phyloP scores from a whole-genome alignment of 371 early-diverging fungal species.

The Mucor indicus region DNA sequence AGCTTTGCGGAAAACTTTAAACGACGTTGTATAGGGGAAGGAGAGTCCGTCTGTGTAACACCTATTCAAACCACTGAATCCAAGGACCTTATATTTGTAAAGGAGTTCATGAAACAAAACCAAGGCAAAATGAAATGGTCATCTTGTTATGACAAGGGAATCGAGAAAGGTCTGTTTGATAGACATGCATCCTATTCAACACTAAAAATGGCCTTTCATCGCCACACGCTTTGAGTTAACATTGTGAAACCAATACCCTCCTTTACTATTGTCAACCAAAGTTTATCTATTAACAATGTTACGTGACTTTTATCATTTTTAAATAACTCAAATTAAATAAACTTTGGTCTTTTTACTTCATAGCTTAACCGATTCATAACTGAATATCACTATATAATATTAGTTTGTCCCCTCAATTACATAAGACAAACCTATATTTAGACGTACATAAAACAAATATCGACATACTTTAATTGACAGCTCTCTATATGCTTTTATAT shows the following conservation, averaged over 20 bases:
- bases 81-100: conserved; percentile 8
- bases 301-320: conserved; percentile 6
- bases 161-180: conserved; percentile 7
- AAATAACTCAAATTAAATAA: conserved; percentile 8
- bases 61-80: conserved; percentile 7
- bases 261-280: conserved; percentile 10
- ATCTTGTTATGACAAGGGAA: conserved; percentile 9
- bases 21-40: conserved; percentile 8
- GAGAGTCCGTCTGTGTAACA: conserved; percentile 12
- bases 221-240: conserved; percentile 10
- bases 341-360: conserved; percentile 8
- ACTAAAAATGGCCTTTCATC: conserved; percentile 10
- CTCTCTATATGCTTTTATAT: conserved; percentile 6
- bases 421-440: conserved; percentile 5
- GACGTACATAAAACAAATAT: conserved; percentile 7
- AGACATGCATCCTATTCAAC: conserved; percentile 8
- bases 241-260: conserved; percentile 11
- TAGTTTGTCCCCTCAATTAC: conserved; percentile 3
- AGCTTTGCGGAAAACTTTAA: conserved; percentile 10
- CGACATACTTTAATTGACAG: conserved; percentile 7
- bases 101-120: conserved; percentile 9
- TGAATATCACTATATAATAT: conserved; percentile 7
- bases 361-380: conserved; percentile 8
- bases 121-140: conserved; percentile 9
- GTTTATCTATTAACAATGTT: conserved; percentile 10